Conservation (phyloP, 2,329 filamentous ascomycete genomes). For the Colletotrichum australisinense region DNA sequence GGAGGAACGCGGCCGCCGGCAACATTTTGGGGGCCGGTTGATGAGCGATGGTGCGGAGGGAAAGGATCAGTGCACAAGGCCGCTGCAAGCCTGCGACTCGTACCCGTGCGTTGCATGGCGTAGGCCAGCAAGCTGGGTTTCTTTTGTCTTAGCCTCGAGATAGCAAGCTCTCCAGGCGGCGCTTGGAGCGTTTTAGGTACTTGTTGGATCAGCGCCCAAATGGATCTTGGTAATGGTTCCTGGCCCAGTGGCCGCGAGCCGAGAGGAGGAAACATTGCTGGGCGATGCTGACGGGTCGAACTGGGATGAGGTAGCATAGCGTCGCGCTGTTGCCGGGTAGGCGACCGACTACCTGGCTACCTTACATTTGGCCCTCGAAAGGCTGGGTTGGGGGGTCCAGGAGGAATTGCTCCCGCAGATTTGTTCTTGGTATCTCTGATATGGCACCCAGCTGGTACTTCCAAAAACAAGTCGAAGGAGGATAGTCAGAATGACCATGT, state of each 20-base stretch:
- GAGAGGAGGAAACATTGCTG: not conserved
- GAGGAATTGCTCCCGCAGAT: not conserved
- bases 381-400: not conserved
- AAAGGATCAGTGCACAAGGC: conserved; percentile 21
- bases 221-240: conserved; percentile 5
- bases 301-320: conserved; percentile 2
- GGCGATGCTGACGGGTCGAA: not conserved
- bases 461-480: not conserved
- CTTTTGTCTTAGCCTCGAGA: conserved; percentile 8
- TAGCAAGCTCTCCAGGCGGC: not conserved
- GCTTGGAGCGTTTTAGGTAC: conserved; percentile 4
- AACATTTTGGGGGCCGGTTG: not conserved
- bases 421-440: not conserved
- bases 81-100: not conserved
- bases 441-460: not conserved
- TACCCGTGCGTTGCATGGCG: conserved; percentile 24
- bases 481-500: not conserved
- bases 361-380: not conserved
- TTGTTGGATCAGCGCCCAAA: conserved; percentile 10
- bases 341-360: not conserved
- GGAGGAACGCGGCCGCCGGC: not conserved
- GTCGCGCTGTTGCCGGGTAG: not conserved
- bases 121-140: conserved; percentile 11
- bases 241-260: not conserved
- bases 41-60: not conserved